Conservation (phyloP, 352 stramenopile genomes). For the Phytopythium boreale region DNA sequence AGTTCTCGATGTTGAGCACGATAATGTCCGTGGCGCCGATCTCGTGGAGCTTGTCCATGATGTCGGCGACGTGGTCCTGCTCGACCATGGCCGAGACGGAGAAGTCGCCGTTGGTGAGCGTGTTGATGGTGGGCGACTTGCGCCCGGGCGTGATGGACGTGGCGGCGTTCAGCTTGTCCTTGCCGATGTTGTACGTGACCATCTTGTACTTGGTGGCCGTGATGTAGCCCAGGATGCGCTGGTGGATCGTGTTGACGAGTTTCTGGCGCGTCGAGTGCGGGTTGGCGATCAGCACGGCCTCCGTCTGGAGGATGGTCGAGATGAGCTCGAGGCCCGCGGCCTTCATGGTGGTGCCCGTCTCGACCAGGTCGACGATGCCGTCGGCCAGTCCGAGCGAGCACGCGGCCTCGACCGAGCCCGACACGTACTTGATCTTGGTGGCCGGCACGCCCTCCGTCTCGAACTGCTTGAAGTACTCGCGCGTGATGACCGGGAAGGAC, state of each 20-base stretch:
- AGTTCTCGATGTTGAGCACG: conserved; percentile 95
- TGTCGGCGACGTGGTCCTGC: conserved; percentile 86
- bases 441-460: conserved; percentile 50
- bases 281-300: conserved; percentile 93
- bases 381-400: conserved; percentile 97
- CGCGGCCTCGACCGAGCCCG: conserved; percentile 96
- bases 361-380: conserved; percentile 98
- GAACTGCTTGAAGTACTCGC: conserved; percentile 94
- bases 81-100: conserved; percentile 93
- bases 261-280: conserved; percentile 68
- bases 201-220: conserved; percentile 97
- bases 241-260: conserved; percentile 81
- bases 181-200: conserved; percentile 97
- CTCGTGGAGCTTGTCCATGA: conserved; percentile 96
- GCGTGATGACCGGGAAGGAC: conserved; percentile 93
- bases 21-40: conserved; percentile 97
- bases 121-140: conserved; percentile 92
- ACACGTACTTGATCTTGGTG: conserved; percentile 96
- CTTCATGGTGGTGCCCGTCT: conserved; percentile 99
- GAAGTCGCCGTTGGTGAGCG: conserved; percentile 81
- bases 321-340: conserved; percentile 95
- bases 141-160: conserved; percentile 93
- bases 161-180: conserved; percentile 85
- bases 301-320: conserved; percentile 89
- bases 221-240: conserved; percentile 96